These are phyloP conservation scores for Cyberlindnera euphorbiae DNA, from an alignment of 805 yeast species.

Conservation along the genomic window DNA sequence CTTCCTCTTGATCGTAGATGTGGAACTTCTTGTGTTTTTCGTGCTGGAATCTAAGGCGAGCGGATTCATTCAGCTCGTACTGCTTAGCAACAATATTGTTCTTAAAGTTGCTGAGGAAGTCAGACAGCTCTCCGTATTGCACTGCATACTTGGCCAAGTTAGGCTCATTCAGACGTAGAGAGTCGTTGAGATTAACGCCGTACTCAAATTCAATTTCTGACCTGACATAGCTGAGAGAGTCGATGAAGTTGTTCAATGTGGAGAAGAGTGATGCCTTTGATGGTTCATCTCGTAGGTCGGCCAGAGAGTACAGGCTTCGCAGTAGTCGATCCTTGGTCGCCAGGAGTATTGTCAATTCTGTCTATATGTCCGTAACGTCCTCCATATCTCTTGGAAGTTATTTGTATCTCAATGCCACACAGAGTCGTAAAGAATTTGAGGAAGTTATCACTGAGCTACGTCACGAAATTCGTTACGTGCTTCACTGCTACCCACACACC, in stretches of 20 bases:
- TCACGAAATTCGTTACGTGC: too few species aligned
- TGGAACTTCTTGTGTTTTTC: slow-evolving; percentile 7
- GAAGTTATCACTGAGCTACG: too few species aligned
- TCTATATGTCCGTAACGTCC: neutral
- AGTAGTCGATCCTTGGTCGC: slow-evolving; percentile 11
- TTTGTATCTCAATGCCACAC: too few species aligned
- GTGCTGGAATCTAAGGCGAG: slow-evolving; percentile 4
- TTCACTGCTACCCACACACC: too few species aligned
- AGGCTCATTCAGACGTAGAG: neutral
- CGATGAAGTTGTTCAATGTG: slow-evolving; percentile 15
- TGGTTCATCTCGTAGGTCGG: slow-evolving; percentile 11
- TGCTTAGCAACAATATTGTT: slow-evolving; percentile 17
- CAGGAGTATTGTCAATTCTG: slow-evolving; percentile 6
- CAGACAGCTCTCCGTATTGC: slow-evolving; percentile 10
- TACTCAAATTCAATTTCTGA: slow-evolving; percentile 18
- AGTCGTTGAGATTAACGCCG: slow-evolving; percentile 11
- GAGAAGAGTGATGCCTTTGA: slow-evolving; percentile 15
- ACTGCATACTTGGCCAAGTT: slow-evolving; percentile 1
- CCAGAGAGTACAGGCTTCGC: slow-evolving; percentile 6
- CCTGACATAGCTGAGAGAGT: slow-evolving; percentile 10
- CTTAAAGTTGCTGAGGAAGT: slow-evolving; percentile 17
- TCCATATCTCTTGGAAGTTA: neutral
- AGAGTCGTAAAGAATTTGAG: too few species aligned
- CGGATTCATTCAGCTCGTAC: slow-evolving; percentile 8
- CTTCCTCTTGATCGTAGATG: neutral